Evolutionary conservation across 129 eudicot genomes (phyloP), one percentile per base, ranked within the genome.

Genomic region (Pittosporum tobira): DNA sequence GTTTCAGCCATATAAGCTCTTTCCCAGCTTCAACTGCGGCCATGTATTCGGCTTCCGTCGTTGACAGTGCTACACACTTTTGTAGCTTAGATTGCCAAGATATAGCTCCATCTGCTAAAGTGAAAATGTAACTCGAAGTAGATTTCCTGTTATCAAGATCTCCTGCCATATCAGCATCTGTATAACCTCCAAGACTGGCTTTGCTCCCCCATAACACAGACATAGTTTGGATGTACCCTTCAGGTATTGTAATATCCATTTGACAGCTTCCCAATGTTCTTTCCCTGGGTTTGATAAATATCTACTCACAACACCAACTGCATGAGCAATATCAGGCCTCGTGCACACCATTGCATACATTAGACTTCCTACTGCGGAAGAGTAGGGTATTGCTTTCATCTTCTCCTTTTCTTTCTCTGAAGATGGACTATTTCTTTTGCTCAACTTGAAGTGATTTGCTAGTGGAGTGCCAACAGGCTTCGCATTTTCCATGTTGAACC

Each of bases 391-490:
- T 5, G 4, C 3, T 11, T 6, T 9, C 65, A 67, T 67, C 43
- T 66, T n/a, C 6, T 66, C 55, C 44, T n/a, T 24, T 24, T 66
- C 63, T 34, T 66, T 58, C 50, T 5, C 18, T 3, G 63, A n/a
- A n/a, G n/a, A n/a, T 29, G 5, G 42, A n/a, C 3, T 49, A 28
- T n/a, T 11, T 45, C 16, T n/a, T 49, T 29, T 29, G 1, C 22
- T 24, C 48, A 67, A n/a, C 28, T 57, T 44, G 49, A 57, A 47
- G 26, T 67, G 58, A 15, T 20, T 42, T 37, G 52, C 31, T 19
- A 67, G n/a, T 3, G 65, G 59, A 45, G 58, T 44, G 9, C 23
- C 16, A 7, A 34, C 22, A 1, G 57, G 65, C 57, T 58, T 67
- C 2, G 65, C 58, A 25, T 66, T 27, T 6, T 56, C 19, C 25